Percentiles rank a stretch among this genome's conserved stretches.
These are phyloP conservation scores for Cercophora sp. DNA, from an alignment of 495 filamentous ascomycete genomes.

Conservation along the genomic window DNA sequence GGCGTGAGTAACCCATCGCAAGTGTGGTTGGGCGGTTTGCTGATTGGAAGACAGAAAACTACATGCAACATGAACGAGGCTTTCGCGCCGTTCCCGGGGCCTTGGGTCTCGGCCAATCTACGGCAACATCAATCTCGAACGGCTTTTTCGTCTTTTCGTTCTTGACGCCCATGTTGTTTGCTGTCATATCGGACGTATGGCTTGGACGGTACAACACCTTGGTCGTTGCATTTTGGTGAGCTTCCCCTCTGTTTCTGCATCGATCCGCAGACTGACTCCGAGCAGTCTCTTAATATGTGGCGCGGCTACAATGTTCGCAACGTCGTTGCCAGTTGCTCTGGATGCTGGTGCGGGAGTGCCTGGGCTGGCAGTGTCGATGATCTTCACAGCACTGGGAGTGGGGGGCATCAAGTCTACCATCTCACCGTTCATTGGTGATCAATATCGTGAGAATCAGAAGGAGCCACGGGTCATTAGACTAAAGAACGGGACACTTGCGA, in stretches of 20 bases:
- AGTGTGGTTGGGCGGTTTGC: not conserved
- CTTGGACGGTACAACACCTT: conserved; percentile 29
- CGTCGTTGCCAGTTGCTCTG: conserved; percentile 47
- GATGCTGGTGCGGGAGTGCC: conserved; percentile 43
- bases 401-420: conserved; percentile 53
- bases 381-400: conserved; percentile 48
- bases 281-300: conserved; percentile 37
- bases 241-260: too few relatives aligned
- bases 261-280: too few relatives aligned
- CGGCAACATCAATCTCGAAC: conserved; percentile 47
- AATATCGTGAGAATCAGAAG: conserved; percentile 40
- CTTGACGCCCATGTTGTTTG: conserved; percentile 26
- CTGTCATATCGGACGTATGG: conserved; percentile 29
- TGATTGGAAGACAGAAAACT: conserved; percentile 18
- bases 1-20: conserved; percentile 9
- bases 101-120: conserved; percentile 39
- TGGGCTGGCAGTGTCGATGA: conserved; percentile 33
- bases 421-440: conserved; percentile 46
- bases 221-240: too few relatives aligned
- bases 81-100: conserved; percentile 29
- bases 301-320: conserved; percentile 49
- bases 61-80: conserved; percentile 21
- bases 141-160: conserved; percentile 48
- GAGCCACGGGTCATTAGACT: conserved; percentile 29
- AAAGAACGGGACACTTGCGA: conserved; percentile 37